Evolutionary conservation across 306 rosid species (phyloP), one percentile per base, ranked within the genome.

Genomic region (Rosa multiflora): DNA sequence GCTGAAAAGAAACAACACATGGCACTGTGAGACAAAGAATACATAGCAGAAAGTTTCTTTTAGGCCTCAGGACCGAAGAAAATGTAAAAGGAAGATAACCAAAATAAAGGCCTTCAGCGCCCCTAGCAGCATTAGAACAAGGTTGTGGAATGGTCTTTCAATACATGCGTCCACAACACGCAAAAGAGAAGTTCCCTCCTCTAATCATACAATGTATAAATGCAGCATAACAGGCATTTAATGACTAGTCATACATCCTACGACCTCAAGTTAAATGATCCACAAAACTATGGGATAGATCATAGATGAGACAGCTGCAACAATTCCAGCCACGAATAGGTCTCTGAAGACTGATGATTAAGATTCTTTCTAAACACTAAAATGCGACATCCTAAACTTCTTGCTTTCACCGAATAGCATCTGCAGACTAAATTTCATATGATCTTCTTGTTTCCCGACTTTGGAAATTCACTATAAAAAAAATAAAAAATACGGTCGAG

Each of bases 1-100:
- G 97, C 97, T 92, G 95, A 56, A 88, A 32, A 90, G 74, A 86
- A 67, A 52, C 67, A 74, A 51, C 79, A 74, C 29, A 49, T 13
- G 44, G 46, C 6, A 72, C 35, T 8, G 2, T 84, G 14, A 82
- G 81, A 55, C 66, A 58, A 32, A 32, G 5, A 29, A 46, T 29
- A 29, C 13, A n/a, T 5, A 78, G 48, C 40, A 55, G 8, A 9
- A 14, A 18, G 12, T n/a, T 68, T 29, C 40, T 21, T 39, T 42
- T 6, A 46, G 66, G 49, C 17, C n/a, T n/a, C n/a, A n/a, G n/a
- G n/a, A n/a, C n/a, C n/a, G n/a, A n/a, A n/a, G n/a, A n/a, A n/a
- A n/a, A n/a, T n/a, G n/a, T n/a, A n/a, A n/a, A n/a, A n/a, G 14
- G 66, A 59, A 61, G 53, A 18, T 3, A 12, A 14, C n/a, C 10